These are phyloP conservation scores for Peronospora destructor DNA, from an alignment of 352 stramenopile species.

Conservation along the genomic window DNA sequence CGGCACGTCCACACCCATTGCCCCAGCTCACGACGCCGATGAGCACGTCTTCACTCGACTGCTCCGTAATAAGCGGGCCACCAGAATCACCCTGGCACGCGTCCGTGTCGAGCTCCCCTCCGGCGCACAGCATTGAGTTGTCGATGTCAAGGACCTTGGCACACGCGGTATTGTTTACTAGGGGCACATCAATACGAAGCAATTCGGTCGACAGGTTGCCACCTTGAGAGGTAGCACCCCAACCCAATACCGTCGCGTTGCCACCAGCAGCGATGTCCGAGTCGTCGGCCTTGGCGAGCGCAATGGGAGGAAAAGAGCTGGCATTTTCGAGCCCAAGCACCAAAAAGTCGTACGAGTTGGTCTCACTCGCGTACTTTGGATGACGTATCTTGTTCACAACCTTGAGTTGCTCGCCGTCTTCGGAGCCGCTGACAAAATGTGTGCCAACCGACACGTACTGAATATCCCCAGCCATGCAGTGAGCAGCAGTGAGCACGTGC, in stretches of 20 bases:
- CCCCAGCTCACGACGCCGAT: conserved; percentile 58
- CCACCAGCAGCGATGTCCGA: conserved; percentile 17
- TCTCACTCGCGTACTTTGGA: conserved; percentile 37
- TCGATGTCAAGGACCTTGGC: conserved; percentile 28
- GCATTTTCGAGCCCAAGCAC: conserved; percentile 41
- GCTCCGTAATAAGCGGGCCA: conserved; percentile 24
- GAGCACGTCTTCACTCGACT: conserved; percentile 29
- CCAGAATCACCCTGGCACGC: conserved; percentile 58
- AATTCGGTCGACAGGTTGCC: conserved; percentile 27
- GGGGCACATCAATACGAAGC: conserved; percentile 33
- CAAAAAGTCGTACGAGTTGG: conserved; percentile 49
- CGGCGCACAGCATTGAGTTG: conserved; percentile 54
- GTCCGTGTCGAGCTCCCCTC: conserved; percentile 36
- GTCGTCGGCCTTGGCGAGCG: conserved; percentile 25
- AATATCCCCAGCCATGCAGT: conserved; percentile 40
- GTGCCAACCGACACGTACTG: conserved; percentile 46
- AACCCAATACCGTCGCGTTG: conserved; percentile 41
- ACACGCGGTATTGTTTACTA: conserved; percentile 43
- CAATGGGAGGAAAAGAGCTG: conserved; percentile 35
- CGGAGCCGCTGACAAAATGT: conserved; percentile 38
- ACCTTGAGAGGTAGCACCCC: conserved; percentile 23
- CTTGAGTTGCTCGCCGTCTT: conserved; percentile 40
- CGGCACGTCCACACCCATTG: conserved; percentile 35
- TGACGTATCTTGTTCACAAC: conserved; percentile 44
- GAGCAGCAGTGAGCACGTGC: conserved; percentile 52